Evolutionary conservation across 208 protist genomes (phyloP).

Genomic region (Herpetomonas samuelpessoai): DNA sequence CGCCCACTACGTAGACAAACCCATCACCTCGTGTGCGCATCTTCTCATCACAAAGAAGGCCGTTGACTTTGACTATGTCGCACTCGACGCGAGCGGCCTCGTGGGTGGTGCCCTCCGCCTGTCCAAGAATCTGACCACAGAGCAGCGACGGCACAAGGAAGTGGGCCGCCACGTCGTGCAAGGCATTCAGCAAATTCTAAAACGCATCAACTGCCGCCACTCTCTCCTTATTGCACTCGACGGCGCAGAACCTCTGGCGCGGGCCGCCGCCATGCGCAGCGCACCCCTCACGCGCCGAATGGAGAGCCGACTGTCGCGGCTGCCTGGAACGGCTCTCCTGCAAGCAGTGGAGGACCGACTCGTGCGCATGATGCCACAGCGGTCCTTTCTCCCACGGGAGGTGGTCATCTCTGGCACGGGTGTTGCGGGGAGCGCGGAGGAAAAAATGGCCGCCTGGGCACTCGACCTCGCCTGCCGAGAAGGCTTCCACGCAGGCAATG

Average conservation of each 20-base stretch:
- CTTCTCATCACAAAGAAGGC: conserved; percentile 81
- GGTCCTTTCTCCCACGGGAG: conserved; percentile 41
- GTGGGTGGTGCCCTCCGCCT: conserved; percentile 61
- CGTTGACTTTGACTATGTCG: conserved; percentile 81
- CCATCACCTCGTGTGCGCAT: conserved; percentile 47
- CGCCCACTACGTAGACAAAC: conserved; percentile 19
- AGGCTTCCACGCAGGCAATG: conserved; percentile 40
- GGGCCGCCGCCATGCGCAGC: conserved; percentile 37
- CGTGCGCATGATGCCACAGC: conserved; percentile 65
- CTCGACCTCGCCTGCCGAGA: conserved; percentile 77
- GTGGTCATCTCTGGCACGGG: conserved; percentile 68
- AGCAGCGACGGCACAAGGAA: conserved; percentile 65
- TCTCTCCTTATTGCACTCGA: conserved; percentile 69
- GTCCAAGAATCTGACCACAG: conserved; percentile 47
- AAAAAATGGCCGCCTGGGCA: conserved; percentile 84
- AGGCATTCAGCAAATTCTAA: conserved; percentile 66
- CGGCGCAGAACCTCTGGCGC: conserved; percentile 60
- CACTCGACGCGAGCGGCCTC: conserved; percentile 60
- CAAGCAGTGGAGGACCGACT: conserved; percentile 80
- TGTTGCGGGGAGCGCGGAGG: conserved; percentile 67
- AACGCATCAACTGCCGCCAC: conserved; percentile 44
- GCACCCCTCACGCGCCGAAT: conserved; percentile 29
- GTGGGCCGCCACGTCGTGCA: conserved; percentile 58
- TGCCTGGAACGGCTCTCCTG: conserved; percentile 66
- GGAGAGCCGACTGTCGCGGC: conserved; percentile 46